Base-by-base conservation (phyloP, 495 filamentous ascomycete genomes). In the Jackrogersella multiformis region DNA sequence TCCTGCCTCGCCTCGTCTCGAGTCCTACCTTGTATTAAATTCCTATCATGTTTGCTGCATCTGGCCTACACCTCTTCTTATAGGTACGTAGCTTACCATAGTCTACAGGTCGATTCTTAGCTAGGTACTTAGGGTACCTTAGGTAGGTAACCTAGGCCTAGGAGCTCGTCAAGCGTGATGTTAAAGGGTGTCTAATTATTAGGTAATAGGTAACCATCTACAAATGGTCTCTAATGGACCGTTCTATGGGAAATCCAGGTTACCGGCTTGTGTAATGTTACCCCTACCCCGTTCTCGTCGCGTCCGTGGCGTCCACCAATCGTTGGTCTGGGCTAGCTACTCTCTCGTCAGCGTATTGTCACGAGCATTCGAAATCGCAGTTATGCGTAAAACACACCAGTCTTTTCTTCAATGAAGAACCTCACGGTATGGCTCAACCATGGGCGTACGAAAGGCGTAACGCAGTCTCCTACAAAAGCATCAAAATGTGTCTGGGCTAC, bases 221-320 rank as follows among this genome's bases (percentile, higher is more conserved):
- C n/a, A n/a, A n/a, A n/a, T 56, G 52, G 16, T 7, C 39, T 51
- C 41, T 0, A 26, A 42, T 24, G 28, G 13, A 0, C 62, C 48
- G 20, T 34, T 60, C 16, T 56, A 51, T 51, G 20, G 34, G 18
- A 20, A 55, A 69, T 30, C 56, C 66, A 57, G 66, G 60, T 60
- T 56, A 61, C 53, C 49, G 66, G 66, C 44, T 56, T 68, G 60
- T 64, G 64, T 35, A 16, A 55, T 60, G 42, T 15, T 60, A 38
- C 39, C 64, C 32, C 18, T 55, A 52, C n/a, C n/a, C n/a, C n/a
- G 54, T 55, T 60, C 38, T n/a, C 30, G 39, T 24, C 18, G 24
- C 58, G 16, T 10, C 48, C 34, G 34, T 57, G 30, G 9, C 49
- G 35, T 51, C 48, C 7, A 30, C 34, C 48, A 45, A 69, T 41